These are phyloP conservation scores for Eragrostis tef DNA, from an alignment of 202 grass and related monocot genomes.

Conservation along the genomic window DNA sequence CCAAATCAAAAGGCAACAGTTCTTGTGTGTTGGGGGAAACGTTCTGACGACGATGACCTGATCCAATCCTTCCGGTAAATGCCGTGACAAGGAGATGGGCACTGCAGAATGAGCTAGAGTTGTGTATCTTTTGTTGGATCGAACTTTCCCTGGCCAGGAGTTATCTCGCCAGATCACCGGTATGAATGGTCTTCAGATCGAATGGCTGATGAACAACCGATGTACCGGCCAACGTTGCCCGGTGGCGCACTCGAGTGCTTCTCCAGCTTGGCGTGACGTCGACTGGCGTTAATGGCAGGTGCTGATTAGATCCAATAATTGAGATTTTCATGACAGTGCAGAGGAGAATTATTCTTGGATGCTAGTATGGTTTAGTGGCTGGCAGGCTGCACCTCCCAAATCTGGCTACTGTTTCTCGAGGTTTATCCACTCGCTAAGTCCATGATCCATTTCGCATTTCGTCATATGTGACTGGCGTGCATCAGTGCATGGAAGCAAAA, in stretches of 20 bases:
- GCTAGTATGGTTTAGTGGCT: neutral
- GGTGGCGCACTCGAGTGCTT: neutral
- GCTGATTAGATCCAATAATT: neutral
- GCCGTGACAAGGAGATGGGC: neutral
- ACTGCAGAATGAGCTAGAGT: neutral
- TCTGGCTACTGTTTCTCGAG: no score
- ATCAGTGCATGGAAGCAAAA: neutral
- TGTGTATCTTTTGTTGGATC: neutral
- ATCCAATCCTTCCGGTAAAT: neutral
- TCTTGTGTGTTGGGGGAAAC: neutral
- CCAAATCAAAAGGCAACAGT: no score
- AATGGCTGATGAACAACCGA: neutral
- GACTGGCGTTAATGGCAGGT: neutral
- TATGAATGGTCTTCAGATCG: neutral
- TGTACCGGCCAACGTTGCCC: neutral
- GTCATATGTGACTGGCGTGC: neutral
- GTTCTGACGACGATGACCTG: neutral
- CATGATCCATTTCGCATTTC: neutral
- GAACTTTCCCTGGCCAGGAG: neutral
- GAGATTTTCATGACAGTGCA: neutral
- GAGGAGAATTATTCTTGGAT: neutral
- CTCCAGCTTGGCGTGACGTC: neutral
- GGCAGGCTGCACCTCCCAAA: neutral
- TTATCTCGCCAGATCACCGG: neutral
- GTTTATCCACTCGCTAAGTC: no score